Evolutionary conservation across 129 eudicot species (phyloP), one percentile per base, ranked within the genome.

Genomic region (Centaurea solstitialis): DNA sequence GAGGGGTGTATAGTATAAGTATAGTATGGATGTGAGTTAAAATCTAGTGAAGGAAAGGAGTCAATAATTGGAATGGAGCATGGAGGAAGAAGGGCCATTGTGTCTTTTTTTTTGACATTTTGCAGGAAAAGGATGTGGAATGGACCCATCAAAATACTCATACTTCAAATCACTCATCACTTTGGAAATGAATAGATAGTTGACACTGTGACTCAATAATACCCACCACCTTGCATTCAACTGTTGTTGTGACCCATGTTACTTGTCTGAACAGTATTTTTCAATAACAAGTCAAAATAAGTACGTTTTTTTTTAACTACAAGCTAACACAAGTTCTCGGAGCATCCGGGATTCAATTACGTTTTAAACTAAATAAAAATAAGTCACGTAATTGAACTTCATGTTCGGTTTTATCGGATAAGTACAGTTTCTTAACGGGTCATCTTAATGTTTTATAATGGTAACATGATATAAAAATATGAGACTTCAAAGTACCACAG

Each of bases 181-280:
- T 57, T 57, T 69, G 53, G 47, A 73, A 74, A 53, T 68, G 84
- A 84, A 84, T 75, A 75, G 81, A 79, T 75, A 74, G 87, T 75
- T 74, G 73, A 79, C 73, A 73, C 62, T 53, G 80, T 79, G 18
- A 72, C 62, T 72, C 65, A 57, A 57, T 57, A 57, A 57, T 57
- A 57, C 65, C 64, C 22, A 53, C 64, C 64, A 53, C 22, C 64
- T n/a, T 20, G 18, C 22, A 0, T n/a, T 57, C 23, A 57, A 57
- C 65, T 57, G 7, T 57, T 57, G 22, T 57, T 57, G 65, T 57
- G 65, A 57, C 21, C 64, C 64, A 53, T 53, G 65, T 17, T 57
- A 57, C 22, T 17, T 57, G 65, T 57, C 22, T 2, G 2, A 57
- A 43, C 47, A 50, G 20, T 50, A 15, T 4, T 6, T 15, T 50